Percentiles rank a stretch among this genome's conserved stretches.
phyloP scores from a whole-genome alignment of 208 protist species.

The Leishmania martiniquensis region DNA sequence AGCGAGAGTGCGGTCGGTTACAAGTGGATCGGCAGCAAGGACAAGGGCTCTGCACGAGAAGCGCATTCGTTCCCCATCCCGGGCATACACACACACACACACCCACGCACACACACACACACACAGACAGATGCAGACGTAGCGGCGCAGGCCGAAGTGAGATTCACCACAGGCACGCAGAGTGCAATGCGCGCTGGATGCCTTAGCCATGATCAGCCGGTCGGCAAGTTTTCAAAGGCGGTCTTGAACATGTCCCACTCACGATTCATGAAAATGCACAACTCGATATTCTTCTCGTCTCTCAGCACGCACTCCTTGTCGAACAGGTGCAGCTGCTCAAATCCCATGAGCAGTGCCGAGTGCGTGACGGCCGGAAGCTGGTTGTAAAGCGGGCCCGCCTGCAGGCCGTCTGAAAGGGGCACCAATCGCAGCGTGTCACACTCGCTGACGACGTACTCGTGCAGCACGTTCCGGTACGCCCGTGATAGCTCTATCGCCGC shows the following conservation, averaged over 20 bases:
- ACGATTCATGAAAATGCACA: constrained; percentile 90
- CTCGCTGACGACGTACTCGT: constrained; percentile 85
- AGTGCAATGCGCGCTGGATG: not conserved
- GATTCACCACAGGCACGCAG: not conserved
- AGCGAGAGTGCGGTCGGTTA: not conserved
- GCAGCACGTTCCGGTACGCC: constrained; percentile 86
- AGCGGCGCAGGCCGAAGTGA: not conserved
- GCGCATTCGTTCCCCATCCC: not conserved
- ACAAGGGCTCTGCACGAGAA: not conserved
- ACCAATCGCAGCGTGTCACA: constrained; percentile 76
- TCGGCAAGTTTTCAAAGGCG: constrained; percentile 63
- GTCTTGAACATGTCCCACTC: constrained; percentile 87
- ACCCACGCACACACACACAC: not conserved
- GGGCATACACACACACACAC: not conserved
- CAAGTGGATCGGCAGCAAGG: not conserved
- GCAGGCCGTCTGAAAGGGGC: constrained; percentile 66
- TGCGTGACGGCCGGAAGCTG: constrained; percentile 76
- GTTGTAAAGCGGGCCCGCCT: constrained; percentile 73
- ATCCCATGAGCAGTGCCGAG: constrained; percentile 71
- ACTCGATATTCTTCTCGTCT: constrained; percentile 71
- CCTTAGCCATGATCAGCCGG: not conserved
- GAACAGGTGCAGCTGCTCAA: constrained; percentile 84
- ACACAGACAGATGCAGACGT: not conserved
- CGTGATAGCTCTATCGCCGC: constrained; percentile 78
- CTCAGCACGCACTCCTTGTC: constrained; percentile 81